A percentile compares a stretch with the other conserved stretches of the same genome.
These are phyloP conservation scores for Suhomyces vadensis DNA, from an alignment of 805 yeast species.

Conservation along the genomic window DNA sequence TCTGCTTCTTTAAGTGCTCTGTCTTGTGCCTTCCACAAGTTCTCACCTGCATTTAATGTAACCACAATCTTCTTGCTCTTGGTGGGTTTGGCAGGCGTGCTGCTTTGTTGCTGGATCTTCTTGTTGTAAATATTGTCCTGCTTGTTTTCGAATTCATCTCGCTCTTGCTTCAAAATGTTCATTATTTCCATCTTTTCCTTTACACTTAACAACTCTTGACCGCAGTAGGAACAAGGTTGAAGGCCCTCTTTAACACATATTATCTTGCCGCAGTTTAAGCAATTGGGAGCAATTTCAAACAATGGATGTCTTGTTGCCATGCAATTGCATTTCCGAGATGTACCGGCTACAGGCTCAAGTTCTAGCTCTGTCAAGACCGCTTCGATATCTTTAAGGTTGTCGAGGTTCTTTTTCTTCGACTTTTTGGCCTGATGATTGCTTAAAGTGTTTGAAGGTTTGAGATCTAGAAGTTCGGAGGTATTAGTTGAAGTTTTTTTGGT, in stretches of 20 bases:
- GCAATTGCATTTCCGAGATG: constrained; percentile 61
- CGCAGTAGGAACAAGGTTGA: constrained; percentile 87
- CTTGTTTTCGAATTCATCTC: constrained; percentile 29
- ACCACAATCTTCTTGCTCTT: constrained; percentile 46
- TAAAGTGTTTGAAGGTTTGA: constrained; percentile 32
- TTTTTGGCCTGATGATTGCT: constrained; percentile 28
- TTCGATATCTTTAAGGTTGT: constrained; percentile 62
- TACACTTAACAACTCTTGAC: constrained; percentile 58
- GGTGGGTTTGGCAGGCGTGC: constrained; percentile 2
- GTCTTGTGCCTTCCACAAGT: constrained; percentile 69
- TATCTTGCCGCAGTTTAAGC: constrained; percentile 91
- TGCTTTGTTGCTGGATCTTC: constrained; percentile 20
- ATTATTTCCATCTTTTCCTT: constrained; percentile 64
- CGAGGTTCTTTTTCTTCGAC: constrained; percentile 48
- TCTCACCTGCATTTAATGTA: constrained; percentile 58
- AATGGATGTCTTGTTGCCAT: constrained; percentile 88
- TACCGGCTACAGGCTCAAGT: constrained; percentile 16
- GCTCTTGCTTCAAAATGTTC: constrained; percentile 55
- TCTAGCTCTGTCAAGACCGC: constrained; percentile 59
- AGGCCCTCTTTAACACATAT: constrained; percentile 88
- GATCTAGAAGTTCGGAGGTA: constrained; percentile 49
- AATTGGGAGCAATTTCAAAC: constrained; percentile 88
- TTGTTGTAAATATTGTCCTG: constrained; percentile 18
- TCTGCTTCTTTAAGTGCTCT: constrained; percentile 62
- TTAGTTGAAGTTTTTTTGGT: constrained; percentile 31